Percentiles rank a stretch among this genome's conserved stretches.
phyloP scores from a whole-genome alignment of 2,329 filamentous ascomycete species.

The Fusarium bactridioides region DNA sequence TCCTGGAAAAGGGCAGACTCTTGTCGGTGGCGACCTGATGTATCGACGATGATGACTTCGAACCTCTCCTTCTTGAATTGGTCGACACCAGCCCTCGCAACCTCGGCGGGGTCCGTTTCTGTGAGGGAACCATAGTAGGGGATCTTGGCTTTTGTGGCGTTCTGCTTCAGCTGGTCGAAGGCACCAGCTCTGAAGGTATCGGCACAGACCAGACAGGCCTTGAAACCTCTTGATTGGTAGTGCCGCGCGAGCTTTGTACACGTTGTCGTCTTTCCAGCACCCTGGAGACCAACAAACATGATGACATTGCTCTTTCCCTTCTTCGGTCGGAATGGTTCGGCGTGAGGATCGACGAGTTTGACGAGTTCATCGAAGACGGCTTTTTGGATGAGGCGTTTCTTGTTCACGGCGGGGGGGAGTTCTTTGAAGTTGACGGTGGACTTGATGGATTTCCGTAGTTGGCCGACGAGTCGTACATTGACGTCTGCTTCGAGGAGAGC shows the following conservation, averaged over 20 bases:
- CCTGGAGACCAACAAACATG: constrained; percentile 99
- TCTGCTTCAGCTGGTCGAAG: constrained; percentile 98
- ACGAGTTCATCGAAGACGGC: constrained; percentile 97
- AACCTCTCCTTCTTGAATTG: constrained; percentile 99
- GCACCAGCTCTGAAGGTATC: constrained; percentile 98
- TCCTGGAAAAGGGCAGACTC: constrained; percentile 95
- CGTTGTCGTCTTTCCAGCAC: constrained; percentile 96
- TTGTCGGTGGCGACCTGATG: constrained; percentile 91
- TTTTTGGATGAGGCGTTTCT: constrained; percentile 98
- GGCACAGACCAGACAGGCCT: constrained; percentile 91
- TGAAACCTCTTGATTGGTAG: constrained; percentile 94
- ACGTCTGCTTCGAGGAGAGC: constrained; percentile 97
- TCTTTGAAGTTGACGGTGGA: constrained; percentile 93
- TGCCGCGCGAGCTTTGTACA: constrained; percentile 96
- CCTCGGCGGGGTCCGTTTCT: constrained; percentile 92
- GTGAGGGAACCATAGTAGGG: constrained; percentile 98
- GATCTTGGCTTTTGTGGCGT: constrained; percentile 98
- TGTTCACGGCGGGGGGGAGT: constrained; percentile 89
- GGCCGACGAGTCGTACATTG: constrained; percentile 91
- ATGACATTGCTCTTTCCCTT: constrained; percentile 97
- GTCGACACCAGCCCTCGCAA: constrained; percentile 94
- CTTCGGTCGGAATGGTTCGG: constrained; percentile 94
- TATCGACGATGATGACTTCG: constrained; percentile 98
- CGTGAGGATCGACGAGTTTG: constrained; percentile 92
- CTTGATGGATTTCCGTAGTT: constrained; percentile 92